A percentile compares a stretch with the other conserved stretches of the same genome.
phyloP scores from a whole-genome alignment of 2,329 filamentous ascomycete species.

The Pleomassaria siparia region DNA sequence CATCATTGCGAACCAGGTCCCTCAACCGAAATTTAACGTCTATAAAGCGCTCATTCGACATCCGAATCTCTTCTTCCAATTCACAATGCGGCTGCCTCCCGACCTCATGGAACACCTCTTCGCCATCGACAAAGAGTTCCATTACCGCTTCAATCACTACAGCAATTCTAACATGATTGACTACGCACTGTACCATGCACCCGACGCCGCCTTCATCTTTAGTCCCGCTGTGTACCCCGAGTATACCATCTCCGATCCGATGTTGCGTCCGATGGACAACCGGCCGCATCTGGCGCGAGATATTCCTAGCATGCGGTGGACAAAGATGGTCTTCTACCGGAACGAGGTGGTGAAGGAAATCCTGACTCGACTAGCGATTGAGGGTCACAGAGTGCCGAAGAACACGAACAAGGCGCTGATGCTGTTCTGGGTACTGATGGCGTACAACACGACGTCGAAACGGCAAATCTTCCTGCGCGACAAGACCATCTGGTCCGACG shows the following conservation, averaged over 20 bases:
- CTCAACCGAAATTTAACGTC: constrained; percentile 27
- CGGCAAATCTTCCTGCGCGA: constrained; percentile 60
- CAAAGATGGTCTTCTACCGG: constrained; percentile 61
- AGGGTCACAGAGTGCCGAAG: constrained; percentile 51
- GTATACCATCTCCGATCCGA: constrained; percentile 63
- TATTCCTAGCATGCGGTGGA: constrained; percentile 67
- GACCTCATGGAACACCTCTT: constrained; percentile 32
- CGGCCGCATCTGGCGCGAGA: constrained; percentile 31
- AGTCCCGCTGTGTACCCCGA: constrained; percentile 61
- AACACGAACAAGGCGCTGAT: constrained; percentile 55
- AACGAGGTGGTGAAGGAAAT: constrained; percentile 54
- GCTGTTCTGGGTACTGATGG: constrained; percentile 75
- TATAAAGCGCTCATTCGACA: constrained; percentile 39
- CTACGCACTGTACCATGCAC: constrained; percentile 57
- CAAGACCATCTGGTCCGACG: constrained; percentile 56
- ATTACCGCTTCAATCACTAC: constrained; percentile 51
- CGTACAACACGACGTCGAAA: constrained; percentile 59
- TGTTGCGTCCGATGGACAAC: constrained; percentile 48
- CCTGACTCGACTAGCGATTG: constrained; percentile 62
- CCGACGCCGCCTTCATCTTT: constrained; percentile 60
- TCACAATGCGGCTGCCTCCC: constrained; percentile 30
- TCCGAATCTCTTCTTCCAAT: constrained; percentile 39
- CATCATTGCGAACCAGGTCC: background rate
- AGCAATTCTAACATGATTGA: constrained; percentile 57
- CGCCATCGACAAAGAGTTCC: constrained; percentile 44